Conservation (phyloP, 768 basidiomycete genomes). For the Coprinopsis sp. region DNA sequence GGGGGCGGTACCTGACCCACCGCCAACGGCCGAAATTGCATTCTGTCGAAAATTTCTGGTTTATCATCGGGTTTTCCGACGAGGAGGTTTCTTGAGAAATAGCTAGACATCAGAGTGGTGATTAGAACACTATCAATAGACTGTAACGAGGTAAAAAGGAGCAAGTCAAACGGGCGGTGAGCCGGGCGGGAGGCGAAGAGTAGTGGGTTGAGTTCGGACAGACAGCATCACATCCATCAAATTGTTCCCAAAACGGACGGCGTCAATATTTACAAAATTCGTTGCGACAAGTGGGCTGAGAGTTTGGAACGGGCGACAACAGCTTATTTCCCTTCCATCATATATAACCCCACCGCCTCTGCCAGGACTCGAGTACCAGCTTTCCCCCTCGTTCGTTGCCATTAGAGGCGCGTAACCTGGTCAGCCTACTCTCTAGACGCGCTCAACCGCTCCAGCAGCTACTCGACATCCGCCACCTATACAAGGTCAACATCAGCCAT, state of each 20-base stretch:
- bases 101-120: too few relatives aligned
- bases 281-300: slow-evolving; percentile 10
- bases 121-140: too few relatives aligned
- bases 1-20: too few relatives aligned
- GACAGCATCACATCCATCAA: neutral
- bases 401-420: too few relatives aligned
- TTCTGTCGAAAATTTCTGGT: too few relatives aligned
- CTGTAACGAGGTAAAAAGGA: too few relatives aligned
- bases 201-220: neutral
- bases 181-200: too few relatives aligned
- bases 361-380: neutral
- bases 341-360: neutral
- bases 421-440: neutral
- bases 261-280: slow-evolving; percentile 1
- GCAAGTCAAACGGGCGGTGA: too few relatives aligned
- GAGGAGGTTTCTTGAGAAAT: too few relatives aligned
- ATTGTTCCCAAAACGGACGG: neutral
- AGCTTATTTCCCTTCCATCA: neutral
- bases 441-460: neutral
- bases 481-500: too few relatives aligned
- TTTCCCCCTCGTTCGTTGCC: neutral
- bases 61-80: too few relatives aligned
- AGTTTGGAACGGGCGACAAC: slow-evolving; percentile 1
- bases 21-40: too few relatives aligned
- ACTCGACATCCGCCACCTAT: neutral